phyloP scores from a whole-genome alignment of 2,329 filamentous ascomycete genomes.

The Sclerotinia subarctica region DNA sequence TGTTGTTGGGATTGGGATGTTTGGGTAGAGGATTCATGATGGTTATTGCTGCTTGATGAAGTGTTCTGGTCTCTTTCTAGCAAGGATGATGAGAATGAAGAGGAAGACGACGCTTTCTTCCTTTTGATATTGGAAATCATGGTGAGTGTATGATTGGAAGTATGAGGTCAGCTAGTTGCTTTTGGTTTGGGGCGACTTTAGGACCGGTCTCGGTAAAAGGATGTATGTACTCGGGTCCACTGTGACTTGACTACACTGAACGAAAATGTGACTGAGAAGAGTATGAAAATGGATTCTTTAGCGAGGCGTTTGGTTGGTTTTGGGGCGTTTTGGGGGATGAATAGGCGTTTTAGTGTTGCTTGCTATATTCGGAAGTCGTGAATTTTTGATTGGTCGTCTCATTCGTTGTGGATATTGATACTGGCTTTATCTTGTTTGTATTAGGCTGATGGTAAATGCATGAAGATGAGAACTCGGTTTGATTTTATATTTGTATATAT shows the following conservation, averaged over 20 bases:
- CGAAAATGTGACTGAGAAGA: not conserved
- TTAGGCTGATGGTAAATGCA: not conserved
- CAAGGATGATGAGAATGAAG: not conserved
- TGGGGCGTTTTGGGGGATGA: too few relatives aligned
- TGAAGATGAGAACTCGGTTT: not conserved
- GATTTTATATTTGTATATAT: not conserved
- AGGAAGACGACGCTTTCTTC: not conserved
- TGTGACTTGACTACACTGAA: not conserved
- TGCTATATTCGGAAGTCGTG: not conserved
- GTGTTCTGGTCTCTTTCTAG: not conserved
- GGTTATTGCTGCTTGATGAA: not conserved
- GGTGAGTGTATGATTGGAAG: not conserved
- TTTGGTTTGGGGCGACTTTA: not conserved
- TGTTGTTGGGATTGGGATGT: not conserved
- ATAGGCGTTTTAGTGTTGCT: not conserved
- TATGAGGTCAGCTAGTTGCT: not conserved
- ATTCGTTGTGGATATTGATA: not conserved
- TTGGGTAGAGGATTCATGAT: not conserved
- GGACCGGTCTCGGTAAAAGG: not conserved
- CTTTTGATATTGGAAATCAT: conserved; percentile 15
- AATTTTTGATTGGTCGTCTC: not conserved
- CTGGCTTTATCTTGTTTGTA: not conserved
- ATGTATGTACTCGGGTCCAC: not conserved
- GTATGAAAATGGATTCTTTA: conserved; percentile 7
- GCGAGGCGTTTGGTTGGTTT: conserved; percentile 8